phyloP scores from a whole-genome alignment of 306 rosid genomes.

The Pyrus betulifolia region DNA sequence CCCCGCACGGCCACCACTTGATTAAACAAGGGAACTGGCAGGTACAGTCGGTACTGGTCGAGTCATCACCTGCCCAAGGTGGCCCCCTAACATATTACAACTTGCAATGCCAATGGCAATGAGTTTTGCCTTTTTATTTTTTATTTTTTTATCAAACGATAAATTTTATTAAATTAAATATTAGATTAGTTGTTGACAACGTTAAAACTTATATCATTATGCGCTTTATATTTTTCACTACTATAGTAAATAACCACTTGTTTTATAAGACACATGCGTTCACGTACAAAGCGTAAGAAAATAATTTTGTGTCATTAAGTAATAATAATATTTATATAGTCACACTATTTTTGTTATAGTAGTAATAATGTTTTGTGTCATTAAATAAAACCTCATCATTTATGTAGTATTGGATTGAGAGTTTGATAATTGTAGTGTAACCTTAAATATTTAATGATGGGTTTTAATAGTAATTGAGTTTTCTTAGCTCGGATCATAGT shows the following conservation, averaged over 20 bases:
- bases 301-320: no score
- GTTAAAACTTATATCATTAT: rapidly evolving
- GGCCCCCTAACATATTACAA: background rate
- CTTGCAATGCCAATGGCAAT: background rate
- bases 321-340: no score
- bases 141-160: no score
- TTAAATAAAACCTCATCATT: no score
- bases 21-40: background rate
- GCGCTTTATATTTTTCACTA: rapidly evolving
- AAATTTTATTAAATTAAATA: no score
- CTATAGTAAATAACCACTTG: no score
- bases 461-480: no score
- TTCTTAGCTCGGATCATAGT: no score
- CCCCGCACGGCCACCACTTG: background rate
- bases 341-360: background rate
- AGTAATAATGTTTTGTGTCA: background rate
- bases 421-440: background rate
- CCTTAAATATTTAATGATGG: background rate
- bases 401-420: no score
- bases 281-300: no score
- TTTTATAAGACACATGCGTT: no score
- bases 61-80: background rate
- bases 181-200: rapidly evolving
- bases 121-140: background rate
- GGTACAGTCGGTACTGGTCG: background rate